Evolutionary conservation across 176 grass and related monocot genomes (phyloP), one percentile per base, ranked within the genome.

Genomic region (Leersia perrieri): DNA sequence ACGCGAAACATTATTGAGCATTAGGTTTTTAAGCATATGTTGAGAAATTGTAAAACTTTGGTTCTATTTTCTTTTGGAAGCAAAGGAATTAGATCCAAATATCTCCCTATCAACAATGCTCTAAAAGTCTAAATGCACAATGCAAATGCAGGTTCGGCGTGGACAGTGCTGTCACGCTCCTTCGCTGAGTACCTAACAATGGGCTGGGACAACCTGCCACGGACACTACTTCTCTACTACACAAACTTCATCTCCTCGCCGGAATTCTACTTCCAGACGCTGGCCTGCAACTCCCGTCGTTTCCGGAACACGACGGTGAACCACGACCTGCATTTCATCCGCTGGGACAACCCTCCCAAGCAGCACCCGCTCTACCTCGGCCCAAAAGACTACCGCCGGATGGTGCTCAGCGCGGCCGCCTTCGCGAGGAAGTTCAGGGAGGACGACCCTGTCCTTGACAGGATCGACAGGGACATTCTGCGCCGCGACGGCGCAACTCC

Each of bases 201-300:
- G 34, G 93, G 97, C 7, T 99, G 89, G 87, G 89, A 99, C 87
- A 99, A 96, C 87, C 84, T 99, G 10, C 93, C 97, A 10, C 88
- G 97, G 33, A 93, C 87, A 11, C 93, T 96, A 14, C 93, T 99
- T 4, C 92, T 99, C 16, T 99, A 99, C 89, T 88, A 96, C 78
- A 82, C 93, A 63, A 96, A 99, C 80, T 84, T 99, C 75, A 67
- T 99, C 68, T 99, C 97, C 9, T 91, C 97, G 41, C 97, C 97
- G 9, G 97, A 99, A 81, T 94, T 94, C 81, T 99, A 99, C 82
- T 99, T 99, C 89, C 97, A 99, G 85, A 99, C 97, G 20, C 47
- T 93, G 79, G 94, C 94, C 76, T 99, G 97, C 93, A 99, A 99
- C 82, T 85, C 93, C 6, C 66, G 88, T 14, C 11, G 66, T 11